phyloP scores from a whole-genome alignment of 768 basidiomycete species.

The Tricholoma sp. region DNA sequence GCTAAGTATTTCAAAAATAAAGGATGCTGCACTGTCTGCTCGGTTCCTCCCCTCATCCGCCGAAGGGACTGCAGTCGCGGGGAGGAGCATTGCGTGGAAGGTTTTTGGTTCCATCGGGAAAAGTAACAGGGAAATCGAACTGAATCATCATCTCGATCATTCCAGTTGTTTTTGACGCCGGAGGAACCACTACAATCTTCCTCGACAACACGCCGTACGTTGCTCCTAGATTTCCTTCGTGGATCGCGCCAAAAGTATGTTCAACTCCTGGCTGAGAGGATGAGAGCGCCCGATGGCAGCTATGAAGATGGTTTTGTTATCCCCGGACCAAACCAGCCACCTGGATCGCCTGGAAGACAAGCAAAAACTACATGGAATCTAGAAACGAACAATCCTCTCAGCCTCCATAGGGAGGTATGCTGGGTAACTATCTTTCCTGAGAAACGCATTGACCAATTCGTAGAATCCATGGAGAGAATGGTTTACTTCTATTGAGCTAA shows the following conservation, averaged over 20 bases:
- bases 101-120: conserved; percentile 29
- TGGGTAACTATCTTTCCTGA: neutral
- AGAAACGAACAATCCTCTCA: conserved; percentile 76
- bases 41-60: conserved; percentile 44
- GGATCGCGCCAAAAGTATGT: conserved; percentile 52
- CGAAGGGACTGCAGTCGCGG: conserved; percentile 46
- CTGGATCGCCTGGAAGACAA: conserved; percentile 24
- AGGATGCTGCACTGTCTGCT: conserved; percentile 60
- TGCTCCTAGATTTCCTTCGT: conserved; percentile 40
- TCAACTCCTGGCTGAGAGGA: conserved; percentile 55
- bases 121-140: conserved; percentile 6
- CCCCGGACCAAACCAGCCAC: conserved; percentile 35
- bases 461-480: conserved; percentile 97
- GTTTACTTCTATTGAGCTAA: conserved; percentile 85
- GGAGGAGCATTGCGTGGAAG: conserved; percentile 88
- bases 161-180: conserved; percentile 64
- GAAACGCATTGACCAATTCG: neutral
- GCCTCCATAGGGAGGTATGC: conserved; percentile 68
- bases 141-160: conserved; percentile 15
- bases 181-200: conserved; percentile 60
- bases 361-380: conserved; percentile 37
- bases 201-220: conserved; percentile 29
- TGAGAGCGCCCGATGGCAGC: conserved; percentile 83
- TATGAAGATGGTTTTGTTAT: conserved; percentile 64
- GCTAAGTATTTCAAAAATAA: conserved; percentile 54